Base-by-base conservation (phyloP, 2,329 filamentous ascomycete genomes). In the Exophiala sp. region DNA sequence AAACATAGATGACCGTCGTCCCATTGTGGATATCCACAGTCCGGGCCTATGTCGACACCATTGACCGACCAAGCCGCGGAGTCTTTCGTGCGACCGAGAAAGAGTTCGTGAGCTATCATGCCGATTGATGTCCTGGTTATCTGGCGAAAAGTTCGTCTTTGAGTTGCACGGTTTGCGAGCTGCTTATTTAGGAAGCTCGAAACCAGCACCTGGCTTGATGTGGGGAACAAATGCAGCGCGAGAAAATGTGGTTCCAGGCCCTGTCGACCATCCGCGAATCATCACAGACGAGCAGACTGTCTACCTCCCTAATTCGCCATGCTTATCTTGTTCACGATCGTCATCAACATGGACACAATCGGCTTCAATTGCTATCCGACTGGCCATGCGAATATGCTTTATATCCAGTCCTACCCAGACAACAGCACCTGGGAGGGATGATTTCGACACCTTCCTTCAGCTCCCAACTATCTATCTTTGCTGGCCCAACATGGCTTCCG, bases 151-250 rank as follows among this genome's bases (percentile, higher is more conserved):
- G 10, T 10, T 34, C 14, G 13, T 8, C 4, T 16, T n/a, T 32
- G 14, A 11, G n/a, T 18, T 35, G 23, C n/a, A 19, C 13, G 21
- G n/a, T 42, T 40, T 38, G n/a, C 48, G 47, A 56, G 46, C 54
- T 56, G 40, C 54, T 42, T 57, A 42, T 24, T 43, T 38, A 29
- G 42, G 51, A 24, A 56, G 48, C 48, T 56, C 50, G 43, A 47
- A 54, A 43, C 43, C 5, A 24, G 11, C 14, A 29, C 41, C 40
- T 40, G 14, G 22, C 19, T 43, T 48, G 47, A 47, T 47, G 52
- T 42, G 37, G 13, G 27, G 27, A 14, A 27, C 18, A 19, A 18
- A 24, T 35, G 35, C 24, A 48, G 13, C 38, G 18, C 14, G n/a
- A 19, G 13, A 37, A 19, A 19, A 6, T 37, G 14, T 37, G 34